phyloP scores from a whole-genome alignment of 805 yeast species.

The Suhomyces sp. region DNA sequence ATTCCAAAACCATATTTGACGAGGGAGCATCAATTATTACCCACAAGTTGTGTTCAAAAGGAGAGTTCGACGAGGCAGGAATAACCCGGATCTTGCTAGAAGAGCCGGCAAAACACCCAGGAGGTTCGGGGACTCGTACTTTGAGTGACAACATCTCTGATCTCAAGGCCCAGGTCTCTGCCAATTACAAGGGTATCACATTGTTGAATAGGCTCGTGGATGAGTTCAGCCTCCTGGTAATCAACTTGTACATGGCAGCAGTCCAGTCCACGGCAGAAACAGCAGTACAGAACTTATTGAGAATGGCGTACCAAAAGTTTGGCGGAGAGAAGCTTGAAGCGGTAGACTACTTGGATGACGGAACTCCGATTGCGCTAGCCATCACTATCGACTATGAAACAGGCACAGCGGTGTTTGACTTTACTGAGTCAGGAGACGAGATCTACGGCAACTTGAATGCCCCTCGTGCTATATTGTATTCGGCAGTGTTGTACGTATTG shows the following conservation, averaged over 20 bases:
- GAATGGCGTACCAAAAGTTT: conserved; percentile 36
- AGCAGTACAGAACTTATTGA: conserved; percentile 52
- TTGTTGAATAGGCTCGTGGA: conserved; percentile 56
- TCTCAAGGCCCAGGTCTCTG: conserved; percentile 57
- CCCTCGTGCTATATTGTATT: conserved; percentile 83
- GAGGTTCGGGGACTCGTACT: conserved; percentile 87
- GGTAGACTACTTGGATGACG: conserved; percentile 76
- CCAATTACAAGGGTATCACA: conserved; percentile 80
- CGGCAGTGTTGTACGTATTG: conserved; percentile 85
- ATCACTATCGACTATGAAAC: conserved; percentile 46
- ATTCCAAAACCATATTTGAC: conserved; percentile 77
- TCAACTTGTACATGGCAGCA: conserved; percentile 73
- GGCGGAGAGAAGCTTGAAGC: conserved; percentile 45
- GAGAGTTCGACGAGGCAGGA: conserved; percentile 71
- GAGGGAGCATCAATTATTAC: conserved; percentile 90
- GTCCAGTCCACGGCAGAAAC: conserved; percentile 75
- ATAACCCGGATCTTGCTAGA: conserved; percentile 59
- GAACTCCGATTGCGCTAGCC: conserved; percentile 59
- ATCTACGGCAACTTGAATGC: conserved; percentile 89
- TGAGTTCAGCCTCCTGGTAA: conserved; percentile 60
- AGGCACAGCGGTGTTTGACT: conserved; percentile 74
- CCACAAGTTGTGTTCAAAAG: conserved; percentile 65
- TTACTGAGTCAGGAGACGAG: conserved; percentile 83
- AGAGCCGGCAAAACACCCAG: conserved; percentile 78
- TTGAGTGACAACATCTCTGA: conserved; percentile 77